Conservation (phyloP, 108 stramenopile genomes). For the Mediolabrus comicus region DNA sequence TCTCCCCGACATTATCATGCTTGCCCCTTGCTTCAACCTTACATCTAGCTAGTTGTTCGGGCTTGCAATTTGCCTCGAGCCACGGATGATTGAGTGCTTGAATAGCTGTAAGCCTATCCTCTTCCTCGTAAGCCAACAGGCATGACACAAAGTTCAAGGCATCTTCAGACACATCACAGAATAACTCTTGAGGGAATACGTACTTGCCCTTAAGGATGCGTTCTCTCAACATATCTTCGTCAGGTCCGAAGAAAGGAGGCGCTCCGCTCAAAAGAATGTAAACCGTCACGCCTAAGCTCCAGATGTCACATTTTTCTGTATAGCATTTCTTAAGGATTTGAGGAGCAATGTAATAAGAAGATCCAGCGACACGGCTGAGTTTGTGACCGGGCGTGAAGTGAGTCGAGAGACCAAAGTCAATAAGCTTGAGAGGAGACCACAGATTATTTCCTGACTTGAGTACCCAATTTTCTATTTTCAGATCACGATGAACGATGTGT, state of each 20-base stretch:
- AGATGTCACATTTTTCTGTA: conserved; percentile 95
- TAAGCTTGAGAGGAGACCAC: conserved; percentile 90
- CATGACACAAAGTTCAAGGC: conserved; percentile 91
- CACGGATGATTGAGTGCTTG: conserved; percentile 89
- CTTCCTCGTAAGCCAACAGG: conserved; percentile 78
- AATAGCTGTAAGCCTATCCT: conserved; percentile 87
- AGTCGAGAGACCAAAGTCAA: conserved; percentile 94
- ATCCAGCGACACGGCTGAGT: conserved; percentile 88
- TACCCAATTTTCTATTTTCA: conserved; percentile 95
- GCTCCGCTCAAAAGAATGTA: conserved; percentile 91
- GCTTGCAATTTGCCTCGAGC: conserved; percentile 80
- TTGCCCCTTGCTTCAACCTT: conserved; percentile 82
- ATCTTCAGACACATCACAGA: conserved; percentile 86
- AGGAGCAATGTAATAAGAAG: conserved; percentile 96
- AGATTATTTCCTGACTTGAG: conserved; percentile 90
- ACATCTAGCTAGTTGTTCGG: conserved; percentile 52
- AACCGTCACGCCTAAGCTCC: conserved; percentile 93
- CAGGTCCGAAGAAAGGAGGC: conserved; percentile 90
- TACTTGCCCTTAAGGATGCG: conserved; percentile 88
- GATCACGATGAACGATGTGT: conserved; percentile 88
- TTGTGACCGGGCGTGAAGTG: conserved; percentile 89
- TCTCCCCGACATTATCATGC: conserved; percentile 39
- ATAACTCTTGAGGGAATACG: conserved; percentile 85
- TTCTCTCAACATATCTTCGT: conserved; percentile 87
- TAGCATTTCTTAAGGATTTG: conserved; percentile 97